A percentile compares a stretch with the other conserved stretches of the same genome.
Conservation (phyloP, 768 basidiomycete genomes). For the Amanita phalloides region DNA sequence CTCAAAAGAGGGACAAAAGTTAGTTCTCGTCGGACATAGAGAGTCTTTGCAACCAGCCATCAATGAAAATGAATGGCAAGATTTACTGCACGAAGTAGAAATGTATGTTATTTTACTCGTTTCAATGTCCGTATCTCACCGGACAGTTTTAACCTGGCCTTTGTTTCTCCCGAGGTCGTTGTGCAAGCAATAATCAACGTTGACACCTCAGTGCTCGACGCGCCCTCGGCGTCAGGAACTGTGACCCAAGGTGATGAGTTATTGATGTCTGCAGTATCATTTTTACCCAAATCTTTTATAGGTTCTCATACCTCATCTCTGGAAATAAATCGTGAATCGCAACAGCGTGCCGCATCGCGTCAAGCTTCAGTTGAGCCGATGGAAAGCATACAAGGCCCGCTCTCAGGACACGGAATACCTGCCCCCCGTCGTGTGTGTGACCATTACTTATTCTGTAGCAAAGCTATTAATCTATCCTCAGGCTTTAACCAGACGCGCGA, state of each 20-base stretch:
- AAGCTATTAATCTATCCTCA: constrained; percentile 10
- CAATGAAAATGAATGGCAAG: constrained; percentile 45
- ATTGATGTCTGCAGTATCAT: background rate
- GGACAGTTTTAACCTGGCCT: constrained; percentile 26
- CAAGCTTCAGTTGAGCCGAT: constrained; percentile 28
- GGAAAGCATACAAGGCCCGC: constrained; percentile 7
- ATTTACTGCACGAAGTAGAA: constrained; percentile 37
- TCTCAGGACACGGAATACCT: constrained; percentile 11
- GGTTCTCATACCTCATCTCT: constrained; percentile 33
- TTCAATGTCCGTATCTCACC: background rate
- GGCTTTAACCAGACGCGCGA: constrained; percentile 34
- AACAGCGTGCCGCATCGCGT: constrained; percentile 24
- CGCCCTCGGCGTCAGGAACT: constrained; percentile 8
- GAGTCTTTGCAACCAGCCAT: constrained; percentile 35
- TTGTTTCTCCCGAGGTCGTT: constrained; percentile 36
- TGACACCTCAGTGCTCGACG: constrained; percentile 20
- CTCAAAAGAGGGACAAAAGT: constrained; percentile 36
- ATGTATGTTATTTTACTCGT: constrained; percentile 1
- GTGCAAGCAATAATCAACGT: constrained; percentile 36
- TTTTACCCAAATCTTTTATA: constrained; percentile 2
- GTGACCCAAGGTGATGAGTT: constrained; percentile 7
- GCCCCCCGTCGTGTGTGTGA: constrained; percentile 22
- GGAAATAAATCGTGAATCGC: constrained; percentile 37
- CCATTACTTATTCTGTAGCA: background rate
- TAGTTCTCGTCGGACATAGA: constrained; percentile 44